Conservation (phyloP, 371 early-diverging fungal genomes). For the Mortierella sp. region DNA sequence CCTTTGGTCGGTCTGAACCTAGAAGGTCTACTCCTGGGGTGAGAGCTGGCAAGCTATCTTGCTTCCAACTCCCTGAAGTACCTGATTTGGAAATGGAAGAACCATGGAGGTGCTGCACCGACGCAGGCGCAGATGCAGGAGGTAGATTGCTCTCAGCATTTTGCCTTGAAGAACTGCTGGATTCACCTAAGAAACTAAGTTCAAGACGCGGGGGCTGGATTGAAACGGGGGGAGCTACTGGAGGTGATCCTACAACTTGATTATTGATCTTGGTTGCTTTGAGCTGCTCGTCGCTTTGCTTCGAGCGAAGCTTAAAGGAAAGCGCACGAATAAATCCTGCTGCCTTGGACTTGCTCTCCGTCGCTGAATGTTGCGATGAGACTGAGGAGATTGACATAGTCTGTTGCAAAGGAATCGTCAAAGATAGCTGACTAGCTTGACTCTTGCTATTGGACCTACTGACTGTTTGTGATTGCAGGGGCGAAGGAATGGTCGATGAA, state of each 20-base stretch:
- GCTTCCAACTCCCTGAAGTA: slow-evolving; percentile 28
- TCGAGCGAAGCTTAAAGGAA: slow-evolving; percentile 51
- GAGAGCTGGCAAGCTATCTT: slow-evolving; percentile 23
- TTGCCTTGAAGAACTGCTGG: slow-evolving; percentile 6
- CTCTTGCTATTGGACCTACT: slow-evolving; percentile 36
- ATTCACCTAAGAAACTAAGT: slow-evolving; percentile 48
- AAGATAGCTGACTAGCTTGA: background rate
- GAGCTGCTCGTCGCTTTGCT: slow-evolving; percentile 51
- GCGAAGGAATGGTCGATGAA: slow-evolving; percentile 34
- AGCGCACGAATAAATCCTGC: slow-evolving; percentile 51
- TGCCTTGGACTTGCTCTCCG: slow-evolving; percentile 49
- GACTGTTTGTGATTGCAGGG: slow-evolving; percentile 22
- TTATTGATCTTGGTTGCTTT: slow-evolving; percentile 45
- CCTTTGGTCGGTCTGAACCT: slow-evolving; percentile 19
- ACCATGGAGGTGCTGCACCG: slow-evolving; percentile 3
- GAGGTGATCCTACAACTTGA: slow-evolving; percentile 17
- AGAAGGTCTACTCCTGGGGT: slow-evolving; percentile 4
- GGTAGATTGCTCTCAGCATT: slow-evolving; percentile 6
- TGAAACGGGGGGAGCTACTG: slow-evolving; percentile 33
- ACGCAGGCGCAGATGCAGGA: slow-evolving; percentile 31
- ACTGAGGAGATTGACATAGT: slow-evolving; percentile 15
- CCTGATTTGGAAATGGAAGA: slow-evolving; percentile 18
- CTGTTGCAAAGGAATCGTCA: slow-evolving; percentile 12
- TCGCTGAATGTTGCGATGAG: background rate
- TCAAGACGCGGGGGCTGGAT: slow-evolving; percentile 50